Evolutionary conservation across 306 rosid genomes (phyloP).

Genomic region (Inga leiocalycina): DNA sequence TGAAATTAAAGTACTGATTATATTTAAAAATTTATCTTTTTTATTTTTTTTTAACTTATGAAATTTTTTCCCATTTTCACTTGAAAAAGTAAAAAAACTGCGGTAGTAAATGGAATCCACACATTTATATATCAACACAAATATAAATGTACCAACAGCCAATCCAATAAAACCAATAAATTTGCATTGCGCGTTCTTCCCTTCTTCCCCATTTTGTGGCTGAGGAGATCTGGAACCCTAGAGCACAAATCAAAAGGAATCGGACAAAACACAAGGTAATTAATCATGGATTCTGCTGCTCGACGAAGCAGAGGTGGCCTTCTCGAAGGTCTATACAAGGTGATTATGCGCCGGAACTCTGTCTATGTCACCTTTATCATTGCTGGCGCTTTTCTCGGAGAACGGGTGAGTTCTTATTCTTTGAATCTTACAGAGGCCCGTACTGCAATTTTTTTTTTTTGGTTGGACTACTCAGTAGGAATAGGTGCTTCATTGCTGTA

Average conservation of each 20-base stretch:
- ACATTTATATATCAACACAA: too few relatives aligned
- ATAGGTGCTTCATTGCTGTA: neutral
- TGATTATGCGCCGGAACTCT: constrained; percentile 72
- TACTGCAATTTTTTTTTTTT: neutral
- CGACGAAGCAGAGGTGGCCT: constrained; percentile 62
- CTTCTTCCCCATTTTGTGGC: neutral
- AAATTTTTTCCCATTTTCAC: too few relatives aligned
- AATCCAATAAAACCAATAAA: neutral
- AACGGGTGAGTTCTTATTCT: constrained; percentile 49
- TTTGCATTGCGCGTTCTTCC: neutral
- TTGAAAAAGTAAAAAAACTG: too few relatives aligned
- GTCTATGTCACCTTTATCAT: constrained; percentile 60
- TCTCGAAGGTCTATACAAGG: constrained; percentile 61
- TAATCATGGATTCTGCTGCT: constrained; percentile 50
- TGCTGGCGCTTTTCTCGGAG: constrained; percentile 75
- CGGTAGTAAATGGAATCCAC: too few relatives aligned
- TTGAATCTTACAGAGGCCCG: neutral
- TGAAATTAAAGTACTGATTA: too few relatives aligned
- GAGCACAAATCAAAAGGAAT: neutral
- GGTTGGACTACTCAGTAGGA: neutral
- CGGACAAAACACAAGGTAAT: neutral
- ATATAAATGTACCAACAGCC: neutral
- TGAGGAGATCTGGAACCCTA: constrained; percentile 23
- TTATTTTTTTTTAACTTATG: too few relatives aligned
- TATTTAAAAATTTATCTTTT: too few relatives aligned